These are phyloP conservation scores for Neocucurbitaria cava DNA, from an alignment of 2,329 filamentous ascomycete genomes.

Conservation along the genomic window DNA sequence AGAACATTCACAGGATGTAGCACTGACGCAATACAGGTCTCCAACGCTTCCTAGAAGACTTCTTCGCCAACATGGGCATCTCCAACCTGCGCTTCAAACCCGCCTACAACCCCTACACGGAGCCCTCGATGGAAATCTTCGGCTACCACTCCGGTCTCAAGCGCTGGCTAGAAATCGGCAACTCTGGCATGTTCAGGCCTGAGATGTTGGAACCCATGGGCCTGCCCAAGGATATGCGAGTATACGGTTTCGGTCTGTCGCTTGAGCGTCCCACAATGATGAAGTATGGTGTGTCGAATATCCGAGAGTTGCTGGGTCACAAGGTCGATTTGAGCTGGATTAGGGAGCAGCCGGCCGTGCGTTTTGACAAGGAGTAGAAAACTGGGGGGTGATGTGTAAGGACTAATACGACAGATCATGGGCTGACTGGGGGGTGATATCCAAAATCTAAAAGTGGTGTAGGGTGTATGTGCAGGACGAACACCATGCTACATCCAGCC, in stretches of 20 bases:
- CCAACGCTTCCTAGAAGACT: conserved; percentile 93
- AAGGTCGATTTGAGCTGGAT: conserved; percentile 96
- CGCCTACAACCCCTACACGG: conserved; percentile 80
- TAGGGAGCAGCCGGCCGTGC: conserved; percentile 86
- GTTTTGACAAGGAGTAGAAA: conserved; percentile 79
- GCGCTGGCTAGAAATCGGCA: conserved; percentile 89
- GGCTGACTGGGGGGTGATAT: neutral
- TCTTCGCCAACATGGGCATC: conserved; percentile 97
- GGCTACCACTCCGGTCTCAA: conserved; percentile 77
- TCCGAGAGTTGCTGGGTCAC: conserved; percentile 89
- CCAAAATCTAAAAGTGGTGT: neutral
- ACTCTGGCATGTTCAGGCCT: conserved; percentile 97
- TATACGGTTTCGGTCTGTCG: conserved; percentile 92
- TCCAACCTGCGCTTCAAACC: conserved; percentile 90
- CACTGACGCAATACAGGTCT: conserved; percentile 51
- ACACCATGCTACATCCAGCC: neutral
- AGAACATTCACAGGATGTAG: neutral
- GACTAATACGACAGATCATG: conserved; percentile 5
- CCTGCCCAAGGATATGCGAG: conserved; percentile 85
- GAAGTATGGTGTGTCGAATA: conserved; percentile 81
- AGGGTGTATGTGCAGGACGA: neutral
- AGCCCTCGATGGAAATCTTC: conserved; percentile 96
- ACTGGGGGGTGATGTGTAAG: neutral
- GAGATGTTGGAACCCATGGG: conserved; percentile 98
- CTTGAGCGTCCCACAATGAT: conserved; percentile 98